Percentiles rank a stretch among this genome's conserved stretches.
These are phyloP conservation scores for Tricladium varicosporioides DNA, from an alignment of 2,329 filamentous ascomycete genomes.

Conservation along the genomic window DNA sequence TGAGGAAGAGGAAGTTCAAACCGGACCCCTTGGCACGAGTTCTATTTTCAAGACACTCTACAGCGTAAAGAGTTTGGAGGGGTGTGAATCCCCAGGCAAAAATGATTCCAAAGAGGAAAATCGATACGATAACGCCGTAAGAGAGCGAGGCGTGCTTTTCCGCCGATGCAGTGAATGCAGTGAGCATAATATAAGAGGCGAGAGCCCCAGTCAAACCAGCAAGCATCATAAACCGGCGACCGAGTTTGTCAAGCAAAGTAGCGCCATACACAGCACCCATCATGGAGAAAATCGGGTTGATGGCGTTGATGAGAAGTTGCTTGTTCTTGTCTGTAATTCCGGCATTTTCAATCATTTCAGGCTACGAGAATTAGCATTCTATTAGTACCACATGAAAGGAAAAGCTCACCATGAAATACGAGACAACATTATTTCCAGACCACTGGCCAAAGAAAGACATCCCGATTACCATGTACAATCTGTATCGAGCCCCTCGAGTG, in stretches of 20 bases:
- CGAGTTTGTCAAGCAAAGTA: slow-evolving; percentile 41
- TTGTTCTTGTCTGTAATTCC: slow-evolving; percentile 29
- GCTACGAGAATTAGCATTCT: slow-evolving; percentile 25
- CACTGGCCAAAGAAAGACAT: slow-evolving; percentile 54
- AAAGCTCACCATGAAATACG: slow-evolving; percentile 35
- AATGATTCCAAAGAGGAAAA: slow-evolving; percentile 46
- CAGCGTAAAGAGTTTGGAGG: slow-evolving; percentile 45
- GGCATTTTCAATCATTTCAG: slow-evolving; percentile 43
- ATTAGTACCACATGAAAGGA: background rate
- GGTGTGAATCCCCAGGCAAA: slow-evolving; percentile 44
- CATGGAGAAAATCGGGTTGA: slow-evolving; percentile 38
- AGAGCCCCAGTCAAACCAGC: slow-evolving; percentile 30
- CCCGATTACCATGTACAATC: slow-evolving; percentile 48
- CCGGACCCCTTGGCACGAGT: slow-evolving; percentile 47
- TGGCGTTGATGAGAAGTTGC: slow-evolving; percentile 37
- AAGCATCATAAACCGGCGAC: slow-evolving; percentile 42
- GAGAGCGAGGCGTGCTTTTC: slow-evolving; percentile 37
- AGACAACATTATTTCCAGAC: slow-evolving; percentile 43
- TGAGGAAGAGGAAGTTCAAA: slow-evolving; percentile 35
- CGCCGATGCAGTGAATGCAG: slow-evolving; percentile 29
- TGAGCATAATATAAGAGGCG: slow-evolving; percentile 24
- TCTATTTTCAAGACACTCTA: slow-evolving; percentile 47
- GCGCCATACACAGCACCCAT: slow-evolving; percentile 44
- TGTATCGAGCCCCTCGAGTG: slow-evolving; percentile 45
- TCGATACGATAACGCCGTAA: slow-evolving; percentile 45